Evolutionary conservation across 164 flowering plant genomes (phyloP).

Genomic region (Euptelea pleiosperma): DNA sequence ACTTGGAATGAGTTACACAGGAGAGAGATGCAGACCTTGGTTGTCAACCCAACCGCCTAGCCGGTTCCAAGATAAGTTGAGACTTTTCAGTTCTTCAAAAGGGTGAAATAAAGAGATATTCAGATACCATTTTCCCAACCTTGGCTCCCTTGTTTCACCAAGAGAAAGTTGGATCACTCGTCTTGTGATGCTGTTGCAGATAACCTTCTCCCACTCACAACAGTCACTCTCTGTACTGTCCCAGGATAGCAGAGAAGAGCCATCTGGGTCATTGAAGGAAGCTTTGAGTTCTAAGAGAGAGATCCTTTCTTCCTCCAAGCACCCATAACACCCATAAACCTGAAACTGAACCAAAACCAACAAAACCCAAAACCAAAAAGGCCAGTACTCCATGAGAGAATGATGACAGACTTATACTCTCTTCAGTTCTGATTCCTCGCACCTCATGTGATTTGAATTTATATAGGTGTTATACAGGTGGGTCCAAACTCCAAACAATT

Average conservation of each 20-base stretch:
- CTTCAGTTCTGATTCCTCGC: no score
- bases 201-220: constrained; percentile 3
- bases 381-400: no score
- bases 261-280: constrained; percentile 8
- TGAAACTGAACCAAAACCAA: no score
- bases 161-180: constrained; percentile 9
- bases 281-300: constrained; percentile 8
- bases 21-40: neutral
- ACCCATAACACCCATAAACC: neutral
- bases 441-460: no score
- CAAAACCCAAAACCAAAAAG: neutral
- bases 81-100: constrained; percentile 3
- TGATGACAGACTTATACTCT: no score
- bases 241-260: no score
- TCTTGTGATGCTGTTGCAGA: neutral
- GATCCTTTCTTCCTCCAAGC: no score
- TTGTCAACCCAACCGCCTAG: neutral
- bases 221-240: constrained; percentile 4
- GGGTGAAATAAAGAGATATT: constrained; percentile 4
- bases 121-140: neutral
- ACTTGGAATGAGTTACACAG: neutral
- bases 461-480: no score
- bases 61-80: neutral
- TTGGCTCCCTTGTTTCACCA: neutral
- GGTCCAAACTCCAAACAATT: no score